These are phyloP conservation scores for Paracorniculantispora psalliotae DNA, from an alignment of 2,329 filamentous ascomycete species.

Conservation along the genomic window DNA sequence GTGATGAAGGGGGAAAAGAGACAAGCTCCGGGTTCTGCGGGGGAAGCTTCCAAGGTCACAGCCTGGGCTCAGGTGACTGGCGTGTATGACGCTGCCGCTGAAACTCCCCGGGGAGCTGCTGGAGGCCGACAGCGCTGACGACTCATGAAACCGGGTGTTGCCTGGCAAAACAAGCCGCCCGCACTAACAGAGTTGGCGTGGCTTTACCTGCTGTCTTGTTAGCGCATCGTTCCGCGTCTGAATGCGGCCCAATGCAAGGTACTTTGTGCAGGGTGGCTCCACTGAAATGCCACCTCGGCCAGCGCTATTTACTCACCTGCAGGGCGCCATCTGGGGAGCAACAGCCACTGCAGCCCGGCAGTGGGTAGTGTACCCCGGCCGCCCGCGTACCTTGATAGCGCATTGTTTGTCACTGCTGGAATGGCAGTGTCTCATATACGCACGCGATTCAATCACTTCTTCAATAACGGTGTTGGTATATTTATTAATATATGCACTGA, in stretches of 20 bases:
- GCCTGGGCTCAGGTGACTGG: slow-evolving; percentile 8
- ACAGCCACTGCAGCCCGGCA: not conserved
- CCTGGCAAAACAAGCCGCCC: not conserved
- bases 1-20: slow-evolving; percentile 1
- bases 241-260: slow-evolving; percentile 1
- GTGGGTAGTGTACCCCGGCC: slow-evolving; percentile 11
- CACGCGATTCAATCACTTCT: not conserved
- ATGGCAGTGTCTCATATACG: not conserved
- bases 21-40: not conserved
- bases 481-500: not conserved
- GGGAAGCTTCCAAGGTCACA: slow-evolving; percentile 1
- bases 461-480: too few species aligned
- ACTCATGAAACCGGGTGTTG: slow-evolving; percentile 6
- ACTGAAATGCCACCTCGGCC: not conserved
- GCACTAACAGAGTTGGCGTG: not conserved
- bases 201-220: not conserved
- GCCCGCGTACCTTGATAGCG: slow-evolving; percentile 1
- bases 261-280: not conserved
- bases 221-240: not conserved
- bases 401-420: not conserved
- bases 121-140: slow-evolving; percentile 4
- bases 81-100: not conserved
- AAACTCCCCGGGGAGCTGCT: slow-evolving; percentile 7
- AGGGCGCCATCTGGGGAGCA: not conserved
- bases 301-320: not conserved